Conservation (phyloP, 352 stramenopile genomes). For the Globisporangium yorkense region DNA sequence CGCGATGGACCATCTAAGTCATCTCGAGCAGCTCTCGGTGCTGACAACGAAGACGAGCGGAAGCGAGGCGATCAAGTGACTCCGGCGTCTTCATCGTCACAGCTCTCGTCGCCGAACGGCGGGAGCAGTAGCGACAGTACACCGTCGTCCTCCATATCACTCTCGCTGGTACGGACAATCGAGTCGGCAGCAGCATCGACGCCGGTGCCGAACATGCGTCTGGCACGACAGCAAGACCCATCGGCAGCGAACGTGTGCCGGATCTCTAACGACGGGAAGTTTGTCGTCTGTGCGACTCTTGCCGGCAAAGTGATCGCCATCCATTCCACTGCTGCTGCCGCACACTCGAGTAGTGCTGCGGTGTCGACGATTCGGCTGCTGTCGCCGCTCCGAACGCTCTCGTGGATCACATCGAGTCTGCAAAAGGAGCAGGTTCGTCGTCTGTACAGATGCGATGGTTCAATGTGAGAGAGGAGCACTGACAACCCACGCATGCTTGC, state of each 20-base stretch:
- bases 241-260: background rate
- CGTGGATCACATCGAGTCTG: background rate
- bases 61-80: background rate
- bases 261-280: slow-evolving; percentile 1
- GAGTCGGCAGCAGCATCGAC: background rate
- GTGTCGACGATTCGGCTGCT: slow-evolving; percentile 7
- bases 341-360: background rate
- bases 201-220: background rate
- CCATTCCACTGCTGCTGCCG: background rate
- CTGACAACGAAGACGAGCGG: background rate
- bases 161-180: slow-evolving; percentile 2
- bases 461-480: background rate
- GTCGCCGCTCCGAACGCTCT: slow-evolving; percentile 4
- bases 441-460: background rate
- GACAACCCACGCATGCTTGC: too few species aligned
- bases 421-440: slow-evolving; percentile 7
- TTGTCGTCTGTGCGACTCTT: background rate
- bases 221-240: background rate
- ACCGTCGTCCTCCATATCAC: background rate
- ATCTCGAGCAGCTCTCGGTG: background rate
- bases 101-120: background rate
- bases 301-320: slow-evolving; percentile 2
- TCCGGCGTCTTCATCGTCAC: background rate
- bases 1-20: background rate
- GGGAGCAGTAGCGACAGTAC: background rate